Percentiles rank a stretch among this genome's conserved stretches.
Evolutionary conservation across 2,329 filamentous ascomycete species (phyloP).

Genomic region (Didymella keratinophila): DNA sequence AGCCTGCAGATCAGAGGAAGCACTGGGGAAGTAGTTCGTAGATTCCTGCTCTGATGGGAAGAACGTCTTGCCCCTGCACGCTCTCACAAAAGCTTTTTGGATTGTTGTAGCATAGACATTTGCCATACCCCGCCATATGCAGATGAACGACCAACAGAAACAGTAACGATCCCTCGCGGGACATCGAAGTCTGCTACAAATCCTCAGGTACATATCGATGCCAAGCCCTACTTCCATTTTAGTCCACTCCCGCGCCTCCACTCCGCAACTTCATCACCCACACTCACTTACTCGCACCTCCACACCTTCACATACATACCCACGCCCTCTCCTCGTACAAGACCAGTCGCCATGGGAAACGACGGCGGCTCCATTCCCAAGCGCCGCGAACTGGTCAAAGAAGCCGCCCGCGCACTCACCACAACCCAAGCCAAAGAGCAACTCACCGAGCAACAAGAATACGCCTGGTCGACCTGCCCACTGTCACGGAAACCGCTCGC

Average conservation of each 20-base stretch:
- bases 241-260: constrained; percentile 27
- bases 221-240: constrained; percentile 18
- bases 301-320: background rate
- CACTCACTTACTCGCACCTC: constrained; percentile 9
- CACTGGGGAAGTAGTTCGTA: constrained; percentile 16
- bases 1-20: constrained; percentile 27
- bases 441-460: constrained; percentile 81
- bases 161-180: background rate
- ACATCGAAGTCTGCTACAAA: too few species aligned
- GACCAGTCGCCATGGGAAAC: constrained; percentile 78
- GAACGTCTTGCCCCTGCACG: background rate
- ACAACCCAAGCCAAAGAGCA: constrained; percentile 88
- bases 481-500: constrained; percentile 80
- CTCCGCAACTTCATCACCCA: constrained; percentile 28
- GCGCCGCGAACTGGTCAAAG: constrained; percentile 93
- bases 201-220: background rate
- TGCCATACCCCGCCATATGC: constrained; percentile 16
- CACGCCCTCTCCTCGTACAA: constrained; percentile 3
- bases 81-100: background rate
- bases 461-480: constrained; percentile 87
- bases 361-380: constrained; percentile 96
- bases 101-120: constrained; percentile 10
- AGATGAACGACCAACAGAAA: constrained; percentile 5
- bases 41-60: background rate
- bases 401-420: constrained; percentile 82